Conservation (phyloP, 2,329 filamentous ascomycete species). For the Ramularia collo-cygni region DNA sequence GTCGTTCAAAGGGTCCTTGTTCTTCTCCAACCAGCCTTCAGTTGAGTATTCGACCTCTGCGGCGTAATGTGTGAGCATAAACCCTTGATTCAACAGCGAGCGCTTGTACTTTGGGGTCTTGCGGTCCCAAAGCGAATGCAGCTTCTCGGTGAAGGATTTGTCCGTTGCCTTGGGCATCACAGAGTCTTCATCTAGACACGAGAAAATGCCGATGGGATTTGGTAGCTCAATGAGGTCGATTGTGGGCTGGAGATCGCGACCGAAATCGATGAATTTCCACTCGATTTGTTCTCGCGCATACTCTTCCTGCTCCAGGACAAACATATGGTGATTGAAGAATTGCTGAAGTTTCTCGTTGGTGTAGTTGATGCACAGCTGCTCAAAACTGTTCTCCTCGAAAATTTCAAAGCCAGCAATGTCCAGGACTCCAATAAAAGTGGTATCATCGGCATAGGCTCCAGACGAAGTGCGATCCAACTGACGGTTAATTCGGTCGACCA, state of each 20-base stretch:
- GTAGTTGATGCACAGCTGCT: conserved; percentile 99
- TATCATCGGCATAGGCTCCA: conserved; percentile 75
- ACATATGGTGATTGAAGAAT: conserved; percentile 99
- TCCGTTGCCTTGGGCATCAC: conserved; percentile 99
- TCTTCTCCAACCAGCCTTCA: conserved; percentile 93
- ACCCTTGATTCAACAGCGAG: conserved; percentile 81
- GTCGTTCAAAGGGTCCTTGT: conserved; percentile 97
- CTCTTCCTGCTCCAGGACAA: conserved; percentile 95
- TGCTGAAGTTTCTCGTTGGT: conserved; percentile 99
- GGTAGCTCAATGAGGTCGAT: conserved; percentile 95
- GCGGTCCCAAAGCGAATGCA: conserved; percentile 94
- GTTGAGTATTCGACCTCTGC: conserved; percentile 97
- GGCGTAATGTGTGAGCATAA: conserved; percentile 93
- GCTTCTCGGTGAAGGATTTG: conserved; percentile 92
- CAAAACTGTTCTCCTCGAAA: conserved; percentile 96
- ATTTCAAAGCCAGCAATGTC: conserved; percentile 99
- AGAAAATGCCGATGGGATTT: conserved; percentile 98
- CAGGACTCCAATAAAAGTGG: conserved; percentile 92
- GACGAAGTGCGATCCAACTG: conserved; percentile 71
- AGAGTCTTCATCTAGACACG: conserved; percentile 92
- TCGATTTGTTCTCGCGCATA: conserved; percentile 97
- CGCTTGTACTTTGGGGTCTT: conserved; percentile 90
- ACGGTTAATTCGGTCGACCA: conserved; percentile 84
- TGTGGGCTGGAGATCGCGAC: conserved; percentile 90
- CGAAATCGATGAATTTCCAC: conserved; percentile 99